Conservation (phyloP, 2,329 filamentous ascomycete species). For the Byssoonygena ceratinophila region DNA sequence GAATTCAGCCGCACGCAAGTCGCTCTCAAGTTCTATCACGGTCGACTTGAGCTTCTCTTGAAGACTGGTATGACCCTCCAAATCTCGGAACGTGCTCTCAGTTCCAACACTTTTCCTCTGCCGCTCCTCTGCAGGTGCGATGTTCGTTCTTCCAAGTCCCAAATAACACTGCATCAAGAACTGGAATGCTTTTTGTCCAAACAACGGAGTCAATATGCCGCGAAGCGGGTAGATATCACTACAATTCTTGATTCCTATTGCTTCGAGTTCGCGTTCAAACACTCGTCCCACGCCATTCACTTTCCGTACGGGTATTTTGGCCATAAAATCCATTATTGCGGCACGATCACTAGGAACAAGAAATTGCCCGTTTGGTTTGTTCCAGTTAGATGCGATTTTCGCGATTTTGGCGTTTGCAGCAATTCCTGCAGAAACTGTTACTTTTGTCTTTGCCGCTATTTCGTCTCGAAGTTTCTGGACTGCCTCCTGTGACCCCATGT, state of each 20-base stretch:
- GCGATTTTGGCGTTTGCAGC: constrained; percentile 86
- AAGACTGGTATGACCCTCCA: constrained; percentile 57
- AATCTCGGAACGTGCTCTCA: constrained; percentile 79
- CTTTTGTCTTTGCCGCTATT: constrained; percentile 62
- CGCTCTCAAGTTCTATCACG: constrained; percentile 76
- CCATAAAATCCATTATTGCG: constrained; percentile 77
- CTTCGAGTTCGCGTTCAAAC: constrained; percentile 78
- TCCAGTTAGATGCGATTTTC: constrained; percentile 90
- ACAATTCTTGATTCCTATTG: constrained; percentile 77
- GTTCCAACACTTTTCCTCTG: constrained; percentile 91
- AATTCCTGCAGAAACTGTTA: constrained; percentile 90
- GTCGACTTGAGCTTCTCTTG: constrained; percentile 68
- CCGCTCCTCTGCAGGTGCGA: constrained; percentile 79
- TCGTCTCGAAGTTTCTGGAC: constrained; percentile 69
- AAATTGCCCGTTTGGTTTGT: constrained; percentile 94
- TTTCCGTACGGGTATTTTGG: constrained; percentile 69
- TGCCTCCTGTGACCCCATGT: constrained; percentile 58
- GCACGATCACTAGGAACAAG: constrained; percentile 59
- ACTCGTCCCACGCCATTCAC: constrained; percentile 93
- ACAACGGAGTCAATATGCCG: constrained; percentile 62
- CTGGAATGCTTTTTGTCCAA: constrained; percentile 81
- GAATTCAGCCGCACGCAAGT: constrained; percentile 66
- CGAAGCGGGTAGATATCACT: constrained; percentile 75
- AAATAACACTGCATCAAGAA: constrained; percentile 78
- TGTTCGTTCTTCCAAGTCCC: constrained; percentile 71